Percentiles rank a stretch among this genome's conserved stretches.
Evolutionary conservation across 768 basidiomycete genomes (phyloP).

Genomic region (Podaxis sp.): DNA sequence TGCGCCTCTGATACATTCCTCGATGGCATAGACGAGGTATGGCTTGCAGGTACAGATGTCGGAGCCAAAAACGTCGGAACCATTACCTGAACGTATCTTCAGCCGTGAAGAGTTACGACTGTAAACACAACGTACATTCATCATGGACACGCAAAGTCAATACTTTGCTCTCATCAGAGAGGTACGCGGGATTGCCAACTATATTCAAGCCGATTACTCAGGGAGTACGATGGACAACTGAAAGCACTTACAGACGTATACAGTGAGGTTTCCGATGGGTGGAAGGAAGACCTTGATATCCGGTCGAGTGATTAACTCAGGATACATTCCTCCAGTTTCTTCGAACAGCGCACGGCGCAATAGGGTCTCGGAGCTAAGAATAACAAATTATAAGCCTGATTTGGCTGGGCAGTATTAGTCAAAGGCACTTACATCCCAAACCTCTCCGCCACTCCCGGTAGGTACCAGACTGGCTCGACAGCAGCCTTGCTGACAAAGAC

Average conservation of each 20-base stretch:
- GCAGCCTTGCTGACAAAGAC: slow-evolving; percentile 90
- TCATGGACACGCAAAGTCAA: slow-evolving; percentile 91
- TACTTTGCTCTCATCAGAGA: slow-evolving; percentile 75
- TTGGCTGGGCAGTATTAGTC: not conserved
- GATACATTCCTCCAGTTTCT: slow-evolving; percentile 95
- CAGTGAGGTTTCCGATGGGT: slow-evolving; percentile 88
- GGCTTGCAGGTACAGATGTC: slow-evolving; percentile 94
- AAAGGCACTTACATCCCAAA: slow-evolving; percentile 75
- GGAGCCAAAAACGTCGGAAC: slow-evolving; percentile 94
- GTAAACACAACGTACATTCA: slow-evolving; percentile 58
- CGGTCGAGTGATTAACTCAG: slow-evolving; percentile 91
- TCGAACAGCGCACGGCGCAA: slow-evolving; percentile 93
- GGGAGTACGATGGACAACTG: not conserved
- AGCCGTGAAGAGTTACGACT: not conserved
- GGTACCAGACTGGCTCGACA: slow-evolving; percentile 94
- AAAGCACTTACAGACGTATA: slow-evolving; percentile 75
- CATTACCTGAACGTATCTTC: slow-evolving; percentile 60
- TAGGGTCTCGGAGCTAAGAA: slow-evolving; percentile 69
- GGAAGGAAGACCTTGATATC: slow-evolving; percentile 97
- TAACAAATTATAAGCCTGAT: not conserved
- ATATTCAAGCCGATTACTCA: not conserved
- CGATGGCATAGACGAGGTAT: slow-evolving; percentile 89
- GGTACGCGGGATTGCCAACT: slow-evolving; percentile 84
- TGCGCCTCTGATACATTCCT: slow-evolving; percentile 84
- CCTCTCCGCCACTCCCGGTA: slow-evolving; percentile 92